phyloP scores from a whole-genome alignment of 2,329 filamentous ascomycete genomes.

The Claviceps cyperi region DNA sequence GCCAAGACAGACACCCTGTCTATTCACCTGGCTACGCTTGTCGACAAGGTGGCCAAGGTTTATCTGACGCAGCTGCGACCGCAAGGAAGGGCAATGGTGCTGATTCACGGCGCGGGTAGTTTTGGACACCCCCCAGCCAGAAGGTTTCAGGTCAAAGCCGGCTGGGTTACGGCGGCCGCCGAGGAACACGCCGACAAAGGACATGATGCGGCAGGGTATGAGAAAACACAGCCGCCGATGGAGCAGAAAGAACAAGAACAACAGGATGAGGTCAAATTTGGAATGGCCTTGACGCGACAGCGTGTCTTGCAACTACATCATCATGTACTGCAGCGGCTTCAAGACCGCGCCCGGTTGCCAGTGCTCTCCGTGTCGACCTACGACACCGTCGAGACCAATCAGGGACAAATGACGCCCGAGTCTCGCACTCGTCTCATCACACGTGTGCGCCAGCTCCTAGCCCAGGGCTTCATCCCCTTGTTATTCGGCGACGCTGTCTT shows the following conservation, averaged over 20 bases:
- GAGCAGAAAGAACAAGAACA: background rate
- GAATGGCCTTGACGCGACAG: conserved; percentile 3
- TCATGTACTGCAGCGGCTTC: conserved; percentile 1
- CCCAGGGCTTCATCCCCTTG: conserved; percentile 2
- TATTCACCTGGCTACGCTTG: background rate
- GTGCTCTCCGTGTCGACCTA: conserved; percentile 3
- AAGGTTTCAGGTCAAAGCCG: background rate
- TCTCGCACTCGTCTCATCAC: background rate
- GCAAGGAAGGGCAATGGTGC: background rate
- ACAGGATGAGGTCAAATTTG: background rate
- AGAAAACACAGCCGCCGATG: background rate
- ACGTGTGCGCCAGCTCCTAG: background rate
- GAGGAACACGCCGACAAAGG: background rate
- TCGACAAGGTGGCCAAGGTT: background rate
- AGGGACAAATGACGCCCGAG: background rate
- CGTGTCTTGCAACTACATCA: conserved; percentile 1
- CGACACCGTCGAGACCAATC: conserved; percentile 3
- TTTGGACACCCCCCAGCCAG: conserved; percentile 3
- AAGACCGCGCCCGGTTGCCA: background rate
- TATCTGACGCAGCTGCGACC: background rate
- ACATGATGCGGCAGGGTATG: background rate
- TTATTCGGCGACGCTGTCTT: conserved; percentile 4
- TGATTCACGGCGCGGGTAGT: conserved; percentile 3
- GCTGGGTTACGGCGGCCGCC: background rate
- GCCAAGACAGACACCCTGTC: background rate